phyloP scores from a whole-genome alignment of 495 filamentous ascomycete species.

The Lasiosphaeria hispida region DNA sequence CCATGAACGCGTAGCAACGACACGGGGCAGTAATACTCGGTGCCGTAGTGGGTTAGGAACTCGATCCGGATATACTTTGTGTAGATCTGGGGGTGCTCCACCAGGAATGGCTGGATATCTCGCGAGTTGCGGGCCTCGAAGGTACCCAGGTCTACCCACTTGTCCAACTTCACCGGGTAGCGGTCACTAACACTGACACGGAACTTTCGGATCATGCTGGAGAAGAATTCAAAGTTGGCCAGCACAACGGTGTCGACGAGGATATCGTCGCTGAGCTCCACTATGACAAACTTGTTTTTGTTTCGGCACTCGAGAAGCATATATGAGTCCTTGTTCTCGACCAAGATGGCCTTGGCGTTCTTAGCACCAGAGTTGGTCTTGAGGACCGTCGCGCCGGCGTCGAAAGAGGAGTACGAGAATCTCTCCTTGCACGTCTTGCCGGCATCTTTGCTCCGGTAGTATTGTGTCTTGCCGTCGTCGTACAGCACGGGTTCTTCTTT shows the following conservation, averaged over 20 bases:
- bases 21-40: constrained; percentile 93
- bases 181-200: constrained; percentile 86
- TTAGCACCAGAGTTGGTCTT: constrained; percentile 85
- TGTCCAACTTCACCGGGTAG: constrained; percentile 87
- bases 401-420: constrained; percentile 95
- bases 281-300: constrained; percentile 88
- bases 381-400: constrained; percentile 88
- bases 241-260: constrained; percentile 93
- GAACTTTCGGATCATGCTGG: constrained; percentile 89
- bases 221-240: constrained; percentile 98
- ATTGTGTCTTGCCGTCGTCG: constrained; percentile 48
- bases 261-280: constrained; percentile 87
- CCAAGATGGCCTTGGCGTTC: constrained; percentile 78
- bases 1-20: constrained; percentile 90
- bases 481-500: constrained; percentile 43
- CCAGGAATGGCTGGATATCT: constrained; percentile 88
- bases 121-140: constrained; percentile 89
- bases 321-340: constrained; percentile 98
- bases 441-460: constrained; percentile 78
- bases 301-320: constrained; percentile 91
- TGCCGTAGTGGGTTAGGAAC: constrained; percentile 89
- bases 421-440: constrained; percentile 88
- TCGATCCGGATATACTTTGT: constrained; percentile 89
- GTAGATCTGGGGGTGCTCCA: constrained; percentile 93
- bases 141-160: constrained; percentile 85